Percentiles rank a stretch among this genome's conserved stretches.
These are phyloP conservation scores for Polygonum maritimum DNA, from an alignment of 148 eudicot species.

Conservation along the genomic window DNA sequence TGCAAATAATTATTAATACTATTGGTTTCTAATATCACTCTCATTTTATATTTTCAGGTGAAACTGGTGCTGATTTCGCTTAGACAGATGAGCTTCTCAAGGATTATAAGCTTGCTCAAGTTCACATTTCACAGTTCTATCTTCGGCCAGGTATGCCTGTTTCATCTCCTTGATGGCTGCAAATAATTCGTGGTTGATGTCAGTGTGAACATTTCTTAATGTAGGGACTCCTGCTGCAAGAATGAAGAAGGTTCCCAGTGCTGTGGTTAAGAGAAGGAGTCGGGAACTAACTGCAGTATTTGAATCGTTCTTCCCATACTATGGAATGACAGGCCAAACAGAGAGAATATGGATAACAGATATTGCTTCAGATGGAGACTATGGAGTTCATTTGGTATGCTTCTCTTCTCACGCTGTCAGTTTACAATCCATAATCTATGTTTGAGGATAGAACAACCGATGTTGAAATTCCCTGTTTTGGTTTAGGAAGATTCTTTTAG, in stretches of 20 bases:
- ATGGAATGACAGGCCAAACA: conserved; percentile 74
- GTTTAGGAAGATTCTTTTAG: too few relatives aligned
- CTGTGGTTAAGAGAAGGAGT: conserved; percentile 80
- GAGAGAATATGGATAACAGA: conserved; percentile 93
- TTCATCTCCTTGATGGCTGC: not conserved
- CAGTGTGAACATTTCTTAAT: not conserved
- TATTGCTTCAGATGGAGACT: conserved; percentile 82
- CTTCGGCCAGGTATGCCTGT: conserved; percentile 78
- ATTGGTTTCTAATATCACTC: not conserved
- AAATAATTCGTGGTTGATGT: not conserved
- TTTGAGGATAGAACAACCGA: too few relatives aligned
- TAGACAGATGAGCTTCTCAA: conserved; percentile 68
- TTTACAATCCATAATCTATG: not conserved
- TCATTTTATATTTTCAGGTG: conserved; percentile 46
- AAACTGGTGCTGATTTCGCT: conserved; percentile 88
- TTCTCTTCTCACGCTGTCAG: not conserved
- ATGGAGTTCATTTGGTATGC: conserved; percentile 79
- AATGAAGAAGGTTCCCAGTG: conserved; percentile 93
- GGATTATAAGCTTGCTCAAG: conserved; percentile 84
- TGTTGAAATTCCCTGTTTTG: too few relatives aligned
- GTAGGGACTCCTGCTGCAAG: conserved; percentile 97
- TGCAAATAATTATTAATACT: not conserved
- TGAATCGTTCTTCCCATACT: conserved; percentile 83
- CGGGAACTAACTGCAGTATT: conserved; percentile 84
- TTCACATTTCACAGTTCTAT: conserved; percentile 97